Conservation (phyloP, 495 filamentous ascomycete genomes). For the Cercophora samala region DNA sequence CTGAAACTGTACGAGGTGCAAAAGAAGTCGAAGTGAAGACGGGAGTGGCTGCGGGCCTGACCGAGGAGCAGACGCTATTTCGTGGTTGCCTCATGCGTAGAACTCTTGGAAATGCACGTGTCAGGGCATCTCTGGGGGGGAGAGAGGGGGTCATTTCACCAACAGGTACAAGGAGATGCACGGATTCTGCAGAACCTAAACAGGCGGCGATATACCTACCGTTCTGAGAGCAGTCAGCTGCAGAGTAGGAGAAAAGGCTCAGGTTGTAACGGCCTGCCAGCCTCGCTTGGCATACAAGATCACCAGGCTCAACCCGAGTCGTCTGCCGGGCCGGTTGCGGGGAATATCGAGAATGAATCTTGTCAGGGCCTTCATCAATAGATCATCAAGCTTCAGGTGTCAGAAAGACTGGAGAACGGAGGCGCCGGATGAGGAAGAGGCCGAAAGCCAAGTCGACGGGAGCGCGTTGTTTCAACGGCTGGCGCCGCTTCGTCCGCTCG, state of each 20-base stretch:
- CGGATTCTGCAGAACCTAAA: not conserved
- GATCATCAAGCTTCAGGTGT: not conserved
- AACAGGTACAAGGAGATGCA: not conserved
- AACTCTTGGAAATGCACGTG: constrained; percentile 6
- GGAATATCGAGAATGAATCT: not conserved
- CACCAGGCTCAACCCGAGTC: not conserved
- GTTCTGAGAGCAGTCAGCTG: not conserved
- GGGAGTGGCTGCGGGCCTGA: not conserved
- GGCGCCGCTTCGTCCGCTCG: not conserved
- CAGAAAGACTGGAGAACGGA: not conserved
- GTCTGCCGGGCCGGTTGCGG: not conserved
- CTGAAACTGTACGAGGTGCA: not conserved
- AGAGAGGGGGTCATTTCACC: not conserved
- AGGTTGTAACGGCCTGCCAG: not conserved
- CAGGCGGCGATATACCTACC: constrained; percentile 7
- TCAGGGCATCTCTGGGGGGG: constrained; percentile 2
- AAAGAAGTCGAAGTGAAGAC: not conserved
- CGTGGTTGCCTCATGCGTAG: too few relatives aligned
- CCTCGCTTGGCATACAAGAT: not conserved
- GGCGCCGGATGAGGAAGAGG: not conserved
- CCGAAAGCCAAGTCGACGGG: not conserved
- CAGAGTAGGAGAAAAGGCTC: not conserved
- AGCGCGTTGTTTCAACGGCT: not conserved
- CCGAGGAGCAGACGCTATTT: not conserved
- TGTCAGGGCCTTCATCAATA: not conserved